Evolutionary conservation across 495 filamentous ascomycete genomes (phyloP), one percentile per base, ranked within the genome.

Genomic region (Darksidea phi): DNA sequence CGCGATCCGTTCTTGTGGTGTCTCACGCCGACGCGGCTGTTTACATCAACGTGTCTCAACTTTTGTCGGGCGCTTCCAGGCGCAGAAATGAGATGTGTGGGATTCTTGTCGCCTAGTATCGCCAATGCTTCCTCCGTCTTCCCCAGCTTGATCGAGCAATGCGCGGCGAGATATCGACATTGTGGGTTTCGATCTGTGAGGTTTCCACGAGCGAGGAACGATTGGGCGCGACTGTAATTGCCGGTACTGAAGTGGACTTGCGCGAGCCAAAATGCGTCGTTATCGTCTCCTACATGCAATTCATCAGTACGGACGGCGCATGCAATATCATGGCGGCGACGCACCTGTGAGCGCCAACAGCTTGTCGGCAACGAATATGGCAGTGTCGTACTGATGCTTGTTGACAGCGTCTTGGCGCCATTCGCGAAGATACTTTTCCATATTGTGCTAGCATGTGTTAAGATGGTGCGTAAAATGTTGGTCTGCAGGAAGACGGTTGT

Each of bases 351-450:
- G 80, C 50, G 93, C 93, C 37, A 97, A 80, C 61, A 97, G 80
- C 80, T 99, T 97, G 79, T 99, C 94, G 21, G 89, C 93, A 66
- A 97, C 90, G 70, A 91, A 97, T 69, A 97, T 91, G 51, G 95
- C 95, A 10, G 94, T 85, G 48, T 97, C 93, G 74, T 95, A 89
- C 69, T 99, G 92, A 55, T 94, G 87, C 71, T 94, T 95, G 72
- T 93, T 89, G 61, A 93, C 74, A 58, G 91, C 90, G 78, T 97
- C 90, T 75, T 95, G 88, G 60, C 91, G 82, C 94, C 94, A 99
- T 64, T 86, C 86, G 60, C 90, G 86, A 50, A 99, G 82, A 67
- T 91, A 96, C 54, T 84, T 83, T 80, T 97, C 90, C 94, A 97
- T 97, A 45, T 32, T 21, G 48, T 7, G 6, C 6, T 41, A 34